A percentile compares a stretch with the other conserved stretches of the same genome.
Conservation (phyloP, 2,329 filamentous ascomycete genomes). For the Ceratocystis cacaofunesta region DNA sequence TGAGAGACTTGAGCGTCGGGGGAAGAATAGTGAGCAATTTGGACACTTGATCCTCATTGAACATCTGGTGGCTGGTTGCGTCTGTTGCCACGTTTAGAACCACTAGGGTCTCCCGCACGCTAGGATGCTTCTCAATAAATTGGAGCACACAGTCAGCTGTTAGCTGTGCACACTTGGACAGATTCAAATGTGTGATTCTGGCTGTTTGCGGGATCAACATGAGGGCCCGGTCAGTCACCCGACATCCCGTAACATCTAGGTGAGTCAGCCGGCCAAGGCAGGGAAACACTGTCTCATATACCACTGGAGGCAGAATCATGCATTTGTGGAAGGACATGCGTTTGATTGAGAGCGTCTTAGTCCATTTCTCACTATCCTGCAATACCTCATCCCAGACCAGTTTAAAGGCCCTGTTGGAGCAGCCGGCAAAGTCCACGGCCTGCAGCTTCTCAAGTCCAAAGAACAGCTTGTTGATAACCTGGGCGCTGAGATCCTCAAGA, state of each 20-base stretch:
- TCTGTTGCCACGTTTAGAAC: constrained; percentile 63
- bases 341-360: constrained; percentile 34
- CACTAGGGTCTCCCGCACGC: constrained; percentile 46
- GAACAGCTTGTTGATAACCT: constrained; percentile 56
- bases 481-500: constrained; percentile 56
- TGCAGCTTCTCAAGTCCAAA: constrained; percentile 47
- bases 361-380: constrained; percentile 26
- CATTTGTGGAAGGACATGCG: constrained; percentile 68
- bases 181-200: constrained; percentile 59
- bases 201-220: constrained; percentile 57
- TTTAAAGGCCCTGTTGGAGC: constrained; percentile 53
- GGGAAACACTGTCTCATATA: constrained; percentile 58
- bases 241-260: constrained; percentile 64
- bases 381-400: constrained; percentile 46
- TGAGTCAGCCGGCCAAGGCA: constrained; percentile 56
- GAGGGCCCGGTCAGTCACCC: constrained; percentile 57
- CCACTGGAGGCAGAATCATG: constrained; percentile 48
- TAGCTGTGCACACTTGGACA: constrained; percentile 60
- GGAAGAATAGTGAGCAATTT: constrained; percentile 52
- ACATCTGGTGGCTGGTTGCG: constrained; percentile 53
- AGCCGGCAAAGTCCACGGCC: constrained; percentile 64
- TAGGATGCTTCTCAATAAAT: constrained; percentile 57
- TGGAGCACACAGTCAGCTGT: constrained; percentile 51
- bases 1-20: constrained; percentile 53
- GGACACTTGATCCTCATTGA: constrained; percentile 50